Evolutionary conservation across 2,329 filamentous ascomycete species (phyloP), one percentile per base, ranked within the genome.

Genomic region (Dothistroma septosporum): DNA sequence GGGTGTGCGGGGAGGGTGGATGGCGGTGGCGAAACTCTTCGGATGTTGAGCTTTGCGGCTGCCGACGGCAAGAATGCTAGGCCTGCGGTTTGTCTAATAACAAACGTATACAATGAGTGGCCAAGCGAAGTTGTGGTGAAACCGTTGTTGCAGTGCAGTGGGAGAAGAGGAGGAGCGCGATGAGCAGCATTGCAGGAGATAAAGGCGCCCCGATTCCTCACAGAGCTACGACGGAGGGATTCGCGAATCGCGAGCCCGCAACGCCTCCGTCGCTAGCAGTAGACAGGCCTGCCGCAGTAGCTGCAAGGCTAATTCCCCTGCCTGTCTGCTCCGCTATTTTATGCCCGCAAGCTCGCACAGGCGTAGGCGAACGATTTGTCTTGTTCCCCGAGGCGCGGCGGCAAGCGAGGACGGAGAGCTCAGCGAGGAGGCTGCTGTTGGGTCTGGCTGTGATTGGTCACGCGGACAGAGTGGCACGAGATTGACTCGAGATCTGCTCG

Each of bases 81-180:
- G 54, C 53, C 61, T 62, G 57, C n/a, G 55, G 59, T 66, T 67
- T 69, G 68, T 70, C 68, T 70, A 69, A 69, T 71, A 69, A 70
- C 67, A 70, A 67, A 67, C 59, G 57, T 61, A 37, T 19, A 49
- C 19, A 11, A 14, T 44, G 16, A 37, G 16, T 19, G 21, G 12
- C 19, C 19, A 37, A 55, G 44, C n/a, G 3, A 16, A 22, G 28
- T 14, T 46, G 53, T 3, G 4, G 53, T 32, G 12, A 24, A 37
- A 16, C 32, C 14, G n/a, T 47, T n/a, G 9, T 47, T 24, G 14
- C 11, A 2, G 28, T 7, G 31, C 16, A 21, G 33, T 8, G 14
- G 41, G 48, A 22, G 28, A 41, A 52, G 32, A 52, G 24, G 32
- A 33, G 4, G 11, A 44, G 44, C 19, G 44, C 6, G 52, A 28